Evolutionary conservation across 2,329 filamentous ascomycete genomes (phyloP).

Genomic region (Botrytis tulipae): DNA sequence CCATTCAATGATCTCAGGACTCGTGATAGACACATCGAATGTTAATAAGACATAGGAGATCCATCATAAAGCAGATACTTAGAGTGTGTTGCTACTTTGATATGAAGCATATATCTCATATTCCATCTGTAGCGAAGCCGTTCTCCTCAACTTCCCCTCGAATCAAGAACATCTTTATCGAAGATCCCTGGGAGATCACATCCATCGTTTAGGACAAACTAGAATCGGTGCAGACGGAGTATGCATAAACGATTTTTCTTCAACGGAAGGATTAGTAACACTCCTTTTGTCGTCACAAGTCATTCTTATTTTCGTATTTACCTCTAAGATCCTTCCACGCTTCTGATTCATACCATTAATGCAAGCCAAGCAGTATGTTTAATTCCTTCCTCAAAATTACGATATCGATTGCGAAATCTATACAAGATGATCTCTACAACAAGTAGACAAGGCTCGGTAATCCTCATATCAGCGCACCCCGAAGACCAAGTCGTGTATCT

Average conservation of each 20-base stretch:
- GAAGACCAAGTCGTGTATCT: accelerated
- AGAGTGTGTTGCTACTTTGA: no score
- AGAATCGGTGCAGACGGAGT: not conserved
- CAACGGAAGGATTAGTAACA: no score
- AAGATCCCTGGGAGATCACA: not conserved
- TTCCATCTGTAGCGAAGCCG: not conserved
- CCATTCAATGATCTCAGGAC: no score
- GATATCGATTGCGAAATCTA: not conserved
- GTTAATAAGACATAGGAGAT: accelerated
- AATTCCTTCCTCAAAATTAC: not conserved
- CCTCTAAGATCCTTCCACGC: not conserved
- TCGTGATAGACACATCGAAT: not conserved
- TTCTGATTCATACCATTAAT: not conserved
- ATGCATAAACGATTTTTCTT: not conserved
- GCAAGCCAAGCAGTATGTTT: not conserved
- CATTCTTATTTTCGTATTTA: no score
- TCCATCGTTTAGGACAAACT: not conserved
- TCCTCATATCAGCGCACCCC: not conserved
- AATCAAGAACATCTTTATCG: not conserved
- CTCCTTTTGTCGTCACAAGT: no score
- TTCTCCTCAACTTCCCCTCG: not conserved
- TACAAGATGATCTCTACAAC: not conserved
- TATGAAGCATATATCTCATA: not conserved
- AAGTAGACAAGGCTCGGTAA: accelerated
- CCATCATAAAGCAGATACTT: not conserved